A percentile compares a stretch with the other conserved stretches of the same genome.
Evolutionary conservation across 352 stramenopile genomes (phyloP).

Genomic region (Pythium sukuiense): DNA sequence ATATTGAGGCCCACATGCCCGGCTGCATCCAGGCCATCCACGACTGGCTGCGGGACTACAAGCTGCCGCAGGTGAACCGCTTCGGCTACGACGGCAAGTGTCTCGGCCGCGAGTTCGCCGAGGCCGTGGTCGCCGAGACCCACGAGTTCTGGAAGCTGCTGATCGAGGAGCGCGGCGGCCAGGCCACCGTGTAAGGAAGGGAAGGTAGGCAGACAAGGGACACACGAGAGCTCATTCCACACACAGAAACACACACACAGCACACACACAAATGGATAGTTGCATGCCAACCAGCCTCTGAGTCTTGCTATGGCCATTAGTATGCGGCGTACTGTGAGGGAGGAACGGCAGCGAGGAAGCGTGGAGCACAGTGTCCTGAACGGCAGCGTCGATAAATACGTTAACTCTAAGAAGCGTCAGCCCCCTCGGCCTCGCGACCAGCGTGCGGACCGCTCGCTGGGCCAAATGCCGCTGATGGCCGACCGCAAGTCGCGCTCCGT

Average conservation of each 20-base stretch:
- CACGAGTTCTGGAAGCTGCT: constrained; percentile 91
- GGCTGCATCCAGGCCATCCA: constrained; percentile 92
- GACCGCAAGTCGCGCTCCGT: constrained; percentile 22
- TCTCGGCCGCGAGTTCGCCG: constrained; percentile 88
- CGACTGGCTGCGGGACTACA: constrained; percentile 99
- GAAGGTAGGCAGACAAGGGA: background rate
- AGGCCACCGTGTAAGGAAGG: constrained; percentile 68
- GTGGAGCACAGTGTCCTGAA: too few relatives aligned
- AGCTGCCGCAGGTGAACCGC: constrained; percentile 98
- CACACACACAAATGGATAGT: background rate
- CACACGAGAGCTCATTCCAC: too few relatives aligned
- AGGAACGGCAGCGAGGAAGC: too few relatives aligned
- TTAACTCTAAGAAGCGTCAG: background rate
- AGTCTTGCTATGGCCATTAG: too few relatives aligned
- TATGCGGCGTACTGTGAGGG: too few relatives aligned
- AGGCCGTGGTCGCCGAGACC: constrained; percentile 81
- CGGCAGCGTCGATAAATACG: background rate
- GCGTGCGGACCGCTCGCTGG: constrained; percentile 19
- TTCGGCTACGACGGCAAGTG: constrained; percentile 99
- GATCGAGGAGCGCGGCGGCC: constrained; percentile 82
- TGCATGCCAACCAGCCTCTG: background rate
- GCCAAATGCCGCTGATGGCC: constrained; percentile 23
- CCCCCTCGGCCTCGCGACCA: constrained; percentile 15
- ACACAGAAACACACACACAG: background rate
- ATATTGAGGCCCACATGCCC: constrained; percentile 95